Conservation (phyloP, 768 basidiomycete species). For the Psilocybe azurescens region DNA sequence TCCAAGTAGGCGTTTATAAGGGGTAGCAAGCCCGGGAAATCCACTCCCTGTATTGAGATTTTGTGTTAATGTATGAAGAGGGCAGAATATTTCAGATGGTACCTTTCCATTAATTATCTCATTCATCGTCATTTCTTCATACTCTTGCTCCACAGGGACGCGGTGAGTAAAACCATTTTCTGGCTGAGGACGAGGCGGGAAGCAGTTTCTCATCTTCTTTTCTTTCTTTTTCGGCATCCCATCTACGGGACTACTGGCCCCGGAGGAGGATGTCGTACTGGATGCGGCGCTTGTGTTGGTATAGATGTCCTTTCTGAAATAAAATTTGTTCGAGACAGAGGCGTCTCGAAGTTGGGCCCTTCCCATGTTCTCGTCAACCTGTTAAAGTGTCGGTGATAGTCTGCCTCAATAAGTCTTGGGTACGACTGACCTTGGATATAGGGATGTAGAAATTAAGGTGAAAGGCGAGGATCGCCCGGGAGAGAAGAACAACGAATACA, state of each 20-base stretch:
- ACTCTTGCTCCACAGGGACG: slow-evolving; percentile 76
- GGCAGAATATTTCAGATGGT: slow-evolving; percentile 9
- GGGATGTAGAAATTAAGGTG: slow-evolving; percentile 96
- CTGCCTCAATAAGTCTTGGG: not conserved
- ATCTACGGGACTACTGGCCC: slow-evolving; percentile 41
- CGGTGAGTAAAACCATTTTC: slow-evolving; percentile 44
- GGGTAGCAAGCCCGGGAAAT: slow-evolving; percentile 82
- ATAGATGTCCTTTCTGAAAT: slow-evolving; percentile 88
- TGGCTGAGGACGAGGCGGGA: slow-evolving; percentile 60
- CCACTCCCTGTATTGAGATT: slow-evolving; percentile 46
- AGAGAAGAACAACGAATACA: slow-evolving; percentile 92
- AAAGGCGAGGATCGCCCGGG: slow-evolving; percentile 90
- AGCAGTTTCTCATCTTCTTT: slow-evolving; percentile 75
- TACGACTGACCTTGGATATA: slow-evolving; percentile 80
- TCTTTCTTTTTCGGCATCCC: slow-evolving; percentile 53
- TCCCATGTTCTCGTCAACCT: slow-evolving; percentile 98
- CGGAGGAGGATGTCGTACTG: slow-evolving; percentile 53
- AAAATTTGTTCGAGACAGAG: slow-evolving; percentile 75
- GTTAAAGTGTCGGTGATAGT: slow-evolving; percentile 6
- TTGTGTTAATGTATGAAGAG: not conserved
- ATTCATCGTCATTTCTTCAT: slow-evolving; percentile 89
- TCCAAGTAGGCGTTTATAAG: slow-evolving; percentile 86
- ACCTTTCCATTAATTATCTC: slow-evolving; percentile 97
- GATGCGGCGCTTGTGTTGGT: slow-evolving; percentile 51
- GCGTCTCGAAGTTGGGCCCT: slow-evolving; percentile 89